Conservation (phyloP, 805 yeast species). For the Suhomyces sp. region DNA sequence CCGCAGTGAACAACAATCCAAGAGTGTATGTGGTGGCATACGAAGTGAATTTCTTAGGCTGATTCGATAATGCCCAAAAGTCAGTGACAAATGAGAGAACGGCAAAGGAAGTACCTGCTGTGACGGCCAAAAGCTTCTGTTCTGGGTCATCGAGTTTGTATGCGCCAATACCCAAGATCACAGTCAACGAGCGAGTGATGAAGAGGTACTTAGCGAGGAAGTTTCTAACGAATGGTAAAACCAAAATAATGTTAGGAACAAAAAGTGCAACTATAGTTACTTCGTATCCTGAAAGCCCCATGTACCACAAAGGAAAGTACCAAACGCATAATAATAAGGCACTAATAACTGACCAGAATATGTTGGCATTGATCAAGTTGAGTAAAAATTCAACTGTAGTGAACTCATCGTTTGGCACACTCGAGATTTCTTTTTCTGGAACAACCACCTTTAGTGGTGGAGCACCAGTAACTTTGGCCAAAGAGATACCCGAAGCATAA, state of each 20-base stretch:
- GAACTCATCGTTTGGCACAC: constrained; percentile 26
- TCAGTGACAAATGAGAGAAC: constrained; percentile 58
- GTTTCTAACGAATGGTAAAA: constrained; percentile 35
- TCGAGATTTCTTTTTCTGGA: not conserved
- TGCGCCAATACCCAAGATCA: constrained; percentile 71
- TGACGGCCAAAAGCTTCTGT: constrained; percentile 58
- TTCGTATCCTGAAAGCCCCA: constrained; percentile 97
- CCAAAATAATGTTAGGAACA: constrained; percentile 56
- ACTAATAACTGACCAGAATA: constrained; percentile 84
- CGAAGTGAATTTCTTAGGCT: constrained; percentile 35
- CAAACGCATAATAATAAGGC: constrained; percentile 84
- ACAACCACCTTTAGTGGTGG: not conserved
- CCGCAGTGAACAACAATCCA: constrained; percentile 72
- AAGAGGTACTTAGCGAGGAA: constrained; percentile 47
- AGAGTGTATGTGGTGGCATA: constrained; percentile 57
- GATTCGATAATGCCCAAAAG: constrained; percentile 32
- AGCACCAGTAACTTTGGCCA: constrained; percentile 7
- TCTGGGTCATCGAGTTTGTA: constrained; percentile 69
- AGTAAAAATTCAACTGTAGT: constrained; percentile 36
- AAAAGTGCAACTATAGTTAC: constrained; percentile 54
- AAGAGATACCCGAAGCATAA: constrained; percentile 21
- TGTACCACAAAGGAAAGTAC: constrained; percentile 97
- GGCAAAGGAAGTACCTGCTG: constrained; percentile 65
- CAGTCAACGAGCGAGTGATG: constrained; percentile 52
- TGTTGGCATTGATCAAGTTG: constrained; percentile 60